Conservation (phyloP, 805 yeast genomes). For the Saccharomycopsis sp. region DNA sequence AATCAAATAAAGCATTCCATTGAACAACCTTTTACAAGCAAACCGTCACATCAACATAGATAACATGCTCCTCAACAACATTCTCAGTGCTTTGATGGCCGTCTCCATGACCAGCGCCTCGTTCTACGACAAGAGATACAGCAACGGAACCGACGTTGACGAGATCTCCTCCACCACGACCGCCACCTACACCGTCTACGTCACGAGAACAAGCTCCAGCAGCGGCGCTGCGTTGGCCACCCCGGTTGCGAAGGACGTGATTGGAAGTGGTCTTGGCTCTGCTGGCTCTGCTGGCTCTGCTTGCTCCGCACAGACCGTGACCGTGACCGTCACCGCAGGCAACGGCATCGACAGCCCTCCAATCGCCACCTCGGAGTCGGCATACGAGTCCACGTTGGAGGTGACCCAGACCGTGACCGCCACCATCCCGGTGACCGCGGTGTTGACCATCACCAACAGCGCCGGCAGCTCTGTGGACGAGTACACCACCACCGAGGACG, state of each 20-base stretch:
- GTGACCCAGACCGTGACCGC: slow-evolving; percentile 11
- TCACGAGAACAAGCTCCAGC: background rate
- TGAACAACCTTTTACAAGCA: background rate
- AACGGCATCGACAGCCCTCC: background rate
- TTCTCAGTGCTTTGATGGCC: background rate
- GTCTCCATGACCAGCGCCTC: background rate
- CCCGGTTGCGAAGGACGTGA: background rate
- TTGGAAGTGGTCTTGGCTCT: background rate
- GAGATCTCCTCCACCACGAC: slow-evolving; percentile 6
- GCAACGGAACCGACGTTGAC: slow-evolving; percentile 5
- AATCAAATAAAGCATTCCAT: too few species aligned
- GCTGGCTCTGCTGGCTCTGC: background rate
- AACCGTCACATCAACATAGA: too few species aligned
- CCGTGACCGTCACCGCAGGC: background rate
- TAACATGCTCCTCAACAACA: background rate
- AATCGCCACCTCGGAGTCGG: background rate
- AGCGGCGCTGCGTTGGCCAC: background rate
- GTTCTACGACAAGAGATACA: slow-evolving; percentile 1
- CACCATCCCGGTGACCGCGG: slow-evolving; percentile 15
- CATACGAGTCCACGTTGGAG: slow-evolving; percentile 3
- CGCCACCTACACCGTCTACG: slow-evolving; percentile 7
- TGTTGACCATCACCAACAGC: slow-evolving; percentile 13
- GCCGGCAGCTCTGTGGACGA: slow-evolving; percentile 7
- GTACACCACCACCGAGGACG: slow-evolving; percentile 6
- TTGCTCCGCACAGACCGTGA: background rate